Percentiles rank a stretch among this genome's conserved stretches.
Evolutionary conservation across 495 filamentous ascomycete species (phyloP).

Genomic region (Hypoxylon perforatum): DNA sequence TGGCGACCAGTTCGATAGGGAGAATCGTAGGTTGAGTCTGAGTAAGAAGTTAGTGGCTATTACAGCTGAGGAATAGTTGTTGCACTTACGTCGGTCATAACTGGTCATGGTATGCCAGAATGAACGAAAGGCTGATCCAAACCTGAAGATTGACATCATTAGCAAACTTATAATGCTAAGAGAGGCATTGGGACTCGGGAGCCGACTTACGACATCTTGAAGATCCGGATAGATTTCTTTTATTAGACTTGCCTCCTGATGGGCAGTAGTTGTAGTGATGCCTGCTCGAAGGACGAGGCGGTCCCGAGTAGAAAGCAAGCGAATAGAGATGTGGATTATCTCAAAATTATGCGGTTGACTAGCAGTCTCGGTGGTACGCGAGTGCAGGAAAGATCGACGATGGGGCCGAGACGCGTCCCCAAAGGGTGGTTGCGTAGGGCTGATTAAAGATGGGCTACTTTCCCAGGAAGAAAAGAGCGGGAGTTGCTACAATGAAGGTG

Average conservation of each 20-base stretch:
- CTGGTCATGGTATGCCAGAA: constrained; percentile 98
- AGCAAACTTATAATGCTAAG: neutral
- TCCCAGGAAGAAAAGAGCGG: constrained; percentile 15
- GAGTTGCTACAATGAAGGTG: constrained; percentile 19
- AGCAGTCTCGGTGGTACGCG: constrained; percentile 7
- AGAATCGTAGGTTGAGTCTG: constrained; percentile 86
- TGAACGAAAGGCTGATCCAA: constrained; percentile 74
- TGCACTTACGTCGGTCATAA: constrained; percentile 65
- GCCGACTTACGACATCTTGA: constrained; percentile 44
- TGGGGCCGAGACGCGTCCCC: constrained; percentile 17
- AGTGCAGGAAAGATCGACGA: constrained; percentile 25
- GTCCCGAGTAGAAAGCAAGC: constrained; percentile 1
- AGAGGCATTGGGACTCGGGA: neutral
- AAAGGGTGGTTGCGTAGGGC: constrained; percentile 25
- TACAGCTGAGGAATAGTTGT: neutral
- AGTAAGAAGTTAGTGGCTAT: constrained; percentile 50
- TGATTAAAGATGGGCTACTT: constrained; percentile 11
- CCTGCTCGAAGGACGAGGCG: constrained; percentile 11
- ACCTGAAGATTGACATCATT: constrained; percentile 10
- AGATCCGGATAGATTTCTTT: neutral
- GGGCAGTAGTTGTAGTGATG: neutral
- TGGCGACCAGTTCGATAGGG: constrained; percentile 86
- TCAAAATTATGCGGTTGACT: constrained; percentile 22
- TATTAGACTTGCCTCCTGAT: neutral
- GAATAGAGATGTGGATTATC: constrained; percentile 4